Conservation (phyloP, 2,329 filamentous ascomycete genomes). For the Sphaceloma murrayae region DNA sequence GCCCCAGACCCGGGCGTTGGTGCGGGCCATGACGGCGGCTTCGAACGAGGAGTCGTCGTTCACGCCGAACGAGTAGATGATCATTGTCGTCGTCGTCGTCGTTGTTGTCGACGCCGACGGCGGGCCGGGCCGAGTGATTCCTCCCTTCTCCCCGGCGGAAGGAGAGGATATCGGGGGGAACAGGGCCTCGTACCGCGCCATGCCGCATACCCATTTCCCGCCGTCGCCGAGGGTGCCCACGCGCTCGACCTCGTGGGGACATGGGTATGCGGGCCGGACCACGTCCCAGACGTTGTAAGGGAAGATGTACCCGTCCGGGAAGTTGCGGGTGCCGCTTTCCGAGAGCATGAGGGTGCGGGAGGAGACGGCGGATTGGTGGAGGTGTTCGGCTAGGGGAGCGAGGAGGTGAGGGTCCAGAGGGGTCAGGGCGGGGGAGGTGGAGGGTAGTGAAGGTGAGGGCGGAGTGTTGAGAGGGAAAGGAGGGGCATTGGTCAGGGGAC, state of each 20-base stretch:
- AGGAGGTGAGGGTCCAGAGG: neutral
- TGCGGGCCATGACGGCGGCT: constrained; percentile 29
- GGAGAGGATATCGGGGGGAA: constrained; percentile 16
- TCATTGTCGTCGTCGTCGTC: too few relatives aligned
- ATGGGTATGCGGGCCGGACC: constrained; percentile 32
- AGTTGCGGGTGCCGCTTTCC: neutral
- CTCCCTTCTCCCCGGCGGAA: constrained; percentile 24
- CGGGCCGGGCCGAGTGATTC: too few relatives aligned
- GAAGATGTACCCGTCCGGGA: constrained; percentile 1
- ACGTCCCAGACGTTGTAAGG: constrained; percentile 32
- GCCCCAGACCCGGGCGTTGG: constrained; percentile 28
- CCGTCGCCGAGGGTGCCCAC: constrained; percentile 34
- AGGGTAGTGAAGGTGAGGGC: neutral
- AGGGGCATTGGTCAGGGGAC: neutral
- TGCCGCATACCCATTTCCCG: constrained; percentile 37
- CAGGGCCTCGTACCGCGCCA: constrained; percentile 19
- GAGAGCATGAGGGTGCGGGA: neutral
- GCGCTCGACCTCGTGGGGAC: constrained; percentile 35
- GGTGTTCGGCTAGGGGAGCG: neutral
- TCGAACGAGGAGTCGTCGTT: constrained; percentile 34
- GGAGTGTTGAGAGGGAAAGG: neutral
- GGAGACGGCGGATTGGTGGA: neutral
- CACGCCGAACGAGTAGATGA: constrained; percentile 36
- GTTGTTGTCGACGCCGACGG: too few relatives aligned
- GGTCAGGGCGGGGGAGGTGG: neutral